Conservation (phyloP, 805 yeast species). For the Starmerella vitae region DNA sequence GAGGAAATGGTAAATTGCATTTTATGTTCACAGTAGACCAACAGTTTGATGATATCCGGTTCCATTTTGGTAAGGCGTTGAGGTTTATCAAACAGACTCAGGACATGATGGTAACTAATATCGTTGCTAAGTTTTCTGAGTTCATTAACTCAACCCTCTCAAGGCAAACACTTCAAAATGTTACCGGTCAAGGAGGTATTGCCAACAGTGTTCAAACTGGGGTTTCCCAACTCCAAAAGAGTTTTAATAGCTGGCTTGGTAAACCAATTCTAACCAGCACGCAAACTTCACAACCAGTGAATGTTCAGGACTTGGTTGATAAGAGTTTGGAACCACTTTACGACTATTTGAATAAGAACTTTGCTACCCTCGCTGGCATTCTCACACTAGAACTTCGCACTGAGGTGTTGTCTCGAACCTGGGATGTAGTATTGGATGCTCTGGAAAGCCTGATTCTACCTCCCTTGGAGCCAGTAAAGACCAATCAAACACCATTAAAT, state of each 20-base stretch:
- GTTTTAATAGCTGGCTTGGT: conserved; percentile 26
- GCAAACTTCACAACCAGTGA: neutral
- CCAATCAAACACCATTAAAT: conserved; percentile 35
- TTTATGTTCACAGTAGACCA: conserved; percentile 63
- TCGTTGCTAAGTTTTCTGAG: conserved; percentile 60
- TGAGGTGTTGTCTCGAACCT: conserved; percentile 61
- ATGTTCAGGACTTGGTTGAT: conserved; percentile 31
- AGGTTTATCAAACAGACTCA: conserved; percentile 50
- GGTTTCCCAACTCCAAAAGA: conserved; percentile 20
- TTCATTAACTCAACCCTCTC: conserved; percentile 49
- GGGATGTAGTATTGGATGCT: conserved; percentile 57
- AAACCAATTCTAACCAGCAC: conserved; percentile 2
- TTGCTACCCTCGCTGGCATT: conserved; percentile 47
- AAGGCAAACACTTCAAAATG: conserved; percentile 37
- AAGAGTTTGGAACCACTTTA: conserved; percentile 61
- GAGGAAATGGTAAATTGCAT: conserved; percentile 48
- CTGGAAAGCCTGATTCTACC: conserved; percentile 70
- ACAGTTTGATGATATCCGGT: conserved; percentile 68
- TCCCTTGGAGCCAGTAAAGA: conserved; percentile 32
- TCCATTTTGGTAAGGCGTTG: conserved; percentile 64
- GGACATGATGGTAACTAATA: conserved; percentile 50
- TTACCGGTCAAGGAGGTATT: conserved; percentile 27
- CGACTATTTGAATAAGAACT: conserved; percentile 56
- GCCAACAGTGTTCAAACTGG: conserved; percentile 17
- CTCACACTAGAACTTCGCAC: conserved; percentile 43